Evolutionary conservation across 345 rosid species (phyloP), one percentile per base, ranked within the genome.

Genomic region (Rhodomyrtus tomentosa): DNA sequence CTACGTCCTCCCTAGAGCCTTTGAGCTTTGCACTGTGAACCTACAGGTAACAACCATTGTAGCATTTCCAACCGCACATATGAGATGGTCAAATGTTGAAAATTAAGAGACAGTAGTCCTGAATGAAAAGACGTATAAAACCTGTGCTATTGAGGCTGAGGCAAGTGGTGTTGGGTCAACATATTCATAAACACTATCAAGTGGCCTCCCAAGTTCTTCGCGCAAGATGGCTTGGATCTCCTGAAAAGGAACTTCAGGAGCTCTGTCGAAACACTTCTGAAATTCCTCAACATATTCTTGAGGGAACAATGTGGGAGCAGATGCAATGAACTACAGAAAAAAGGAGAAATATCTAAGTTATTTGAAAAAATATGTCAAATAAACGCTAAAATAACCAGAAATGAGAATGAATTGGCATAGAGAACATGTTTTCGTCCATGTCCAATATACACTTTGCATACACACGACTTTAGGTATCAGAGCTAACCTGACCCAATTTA

Each of bases 111-210:
- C 80, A 15, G 32, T 49, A 40, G 36, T 25, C 5, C 25, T 42
- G 76, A 53, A n/a, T 54, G 49, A 21, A 32, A 49, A 53, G 12
- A 20, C 22, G 22, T 62, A 45, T 68, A 85, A 79, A 53, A 94
- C 98, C 94, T 96, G 99, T 53, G 99, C 99, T 89, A 96, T 91
- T 76, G 98, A 96, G 86, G 99, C 99, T 56, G 99, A 95, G 86
- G 99, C 99, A 89, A 96, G 82, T 85, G 99, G 99, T 10, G 90
- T 89, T 82, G 98, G 96, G 87, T 96, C 95, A 88, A 96, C 92
- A 89, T 92, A 95, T 85, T 93, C 98, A 74, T 92, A 95, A 52
- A 95, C 93, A 76, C 93, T 92, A 9, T 95, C 98, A 51, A 95
- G 92, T 82, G 99, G 97, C 90, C 92, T 93, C 86, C 97, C 98